Percentiles rank a stretch among this genome's conserved stretches.
These are phyloP conservation scores for Septoria linicola DNA, from an alignment of 2,329 filamentous ascomycete species.

Conservation along the genomic window DNA sequence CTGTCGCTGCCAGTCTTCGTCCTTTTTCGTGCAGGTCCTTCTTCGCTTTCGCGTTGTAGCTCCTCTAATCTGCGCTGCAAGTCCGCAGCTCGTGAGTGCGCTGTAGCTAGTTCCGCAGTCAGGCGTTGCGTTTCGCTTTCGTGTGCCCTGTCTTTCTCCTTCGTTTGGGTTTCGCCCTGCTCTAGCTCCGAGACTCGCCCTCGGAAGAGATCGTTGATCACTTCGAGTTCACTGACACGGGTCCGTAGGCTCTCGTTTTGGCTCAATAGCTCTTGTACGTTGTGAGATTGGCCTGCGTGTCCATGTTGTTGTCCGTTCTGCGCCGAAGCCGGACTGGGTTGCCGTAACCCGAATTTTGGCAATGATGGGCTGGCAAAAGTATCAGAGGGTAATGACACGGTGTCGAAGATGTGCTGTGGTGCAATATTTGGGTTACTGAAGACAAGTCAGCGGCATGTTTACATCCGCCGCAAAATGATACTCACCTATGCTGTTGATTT, in stretches of 20 bases:
- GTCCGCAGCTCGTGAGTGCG: constrained; percentile 21
- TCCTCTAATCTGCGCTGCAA: constrained; percentile 25
- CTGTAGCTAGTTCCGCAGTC: constrained; percentile 59
- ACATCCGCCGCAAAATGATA: too few relatives aligned
- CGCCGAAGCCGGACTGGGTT: constrained; percentile 56
- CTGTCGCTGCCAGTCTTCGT: constrained; percentile 18
- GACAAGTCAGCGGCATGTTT: neutral
- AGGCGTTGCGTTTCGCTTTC: constrained; percentile 58
- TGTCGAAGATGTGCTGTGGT: constrained; percentile 76
- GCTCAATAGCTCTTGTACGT: constrained; percentile 64
- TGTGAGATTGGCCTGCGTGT: constrained; percentile 34
- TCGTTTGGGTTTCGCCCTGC: constrained; percentile 68
- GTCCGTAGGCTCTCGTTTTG: constrained; percentile 89
- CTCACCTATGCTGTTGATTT: constrained; percentile 45
- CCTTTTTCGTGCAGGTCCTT: constrained; percentile 26
- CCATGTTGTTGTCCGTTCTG: constrained; percentile 56
- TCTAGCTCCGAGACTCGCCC: constrained; percentile 72
- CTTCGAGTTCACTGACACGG: constrained; percentile 87
- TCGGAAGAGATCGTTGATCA: constrained; percentile 76
- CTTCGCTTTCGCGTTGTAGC: constrained; percentile 15
- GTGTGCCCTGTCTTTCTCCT: constrained; percentile 60
- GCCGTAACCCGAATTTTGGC: constrained; percentile 44
- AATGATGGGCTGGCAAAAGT: constrained; percentile 61
- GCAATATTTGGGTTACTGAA: constrained; percentile 63
- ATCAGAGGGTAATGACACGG: constrained; percentile 64